These are phyloP conservation scores for Penicillium nordicum DNA, from an alignment of 2,329 filamentous ascomycete species.

Conservation along the genomic window DNA sequence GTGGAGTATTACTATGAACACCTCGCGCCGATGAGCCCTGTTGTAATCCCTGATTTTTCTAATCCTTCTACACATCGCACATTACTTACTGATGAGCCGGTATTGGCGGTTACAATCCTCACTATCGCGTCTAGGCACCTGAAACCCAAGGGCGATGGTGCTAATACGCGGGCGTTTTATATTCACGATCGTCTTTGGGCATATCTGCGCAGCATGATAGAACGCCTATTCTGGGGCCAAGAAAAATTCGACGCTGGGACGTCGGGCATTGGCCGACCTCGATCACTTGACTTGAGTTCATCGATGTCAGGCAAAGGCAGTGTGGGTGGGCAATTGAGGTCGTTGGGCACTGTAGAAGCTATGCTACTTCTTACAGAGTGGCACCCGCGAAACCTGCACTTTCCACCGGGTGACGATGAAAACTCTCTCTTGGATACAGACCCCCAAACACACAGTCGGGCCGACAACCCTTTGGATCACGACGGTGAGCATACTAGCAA, in stretches of 20 bases:
- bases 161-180: conserved; percentile 77
- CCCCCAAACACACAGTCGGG: conserved; percentile 61
- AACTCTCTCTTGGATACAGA: conserved; percentile 65
- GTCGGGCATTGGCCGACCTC: conserved; percentile 59
- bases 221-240: conserved; percentile 90
- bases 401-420: conserved; percentile 69
- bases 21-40: conserved; percentile 86
- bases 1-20: conserved; percentile 95
- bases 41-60: conserved; percentile 86
- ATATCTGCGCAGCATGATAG: conserved; percentile 91
- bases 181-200: conserved; percentile 96
- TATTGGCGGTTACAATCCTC: conserved; percentile 84
- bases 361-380: conserved; percentile 93
- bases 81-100: conserved; percentile 84
- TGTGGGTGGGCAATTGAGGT: conserved; percentile 74
- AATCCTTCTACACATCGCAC: conserved; percentile 75
- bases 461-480: conserved; percentile 44
- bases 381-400: conserved; percentile 92
- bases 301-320: conserved; percentile 49
- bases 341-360: conserved; percentile 89
- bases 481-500: conserved; percentile 42
- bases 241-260: conserved; percentile 84
- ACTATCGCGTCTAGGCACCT: conserved; percentile 88
- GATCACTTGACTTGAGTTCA: conserved; percentile 62
- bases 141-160: conserved; percentile 73